Percentiles rank a stretch among this genome's conserved stretches.
These are phyloP conservation scores for Xylaria intraflava DNA, from an alignment of 495 filamentous ascomycete species.

Conservation along the genomic window DNA sequence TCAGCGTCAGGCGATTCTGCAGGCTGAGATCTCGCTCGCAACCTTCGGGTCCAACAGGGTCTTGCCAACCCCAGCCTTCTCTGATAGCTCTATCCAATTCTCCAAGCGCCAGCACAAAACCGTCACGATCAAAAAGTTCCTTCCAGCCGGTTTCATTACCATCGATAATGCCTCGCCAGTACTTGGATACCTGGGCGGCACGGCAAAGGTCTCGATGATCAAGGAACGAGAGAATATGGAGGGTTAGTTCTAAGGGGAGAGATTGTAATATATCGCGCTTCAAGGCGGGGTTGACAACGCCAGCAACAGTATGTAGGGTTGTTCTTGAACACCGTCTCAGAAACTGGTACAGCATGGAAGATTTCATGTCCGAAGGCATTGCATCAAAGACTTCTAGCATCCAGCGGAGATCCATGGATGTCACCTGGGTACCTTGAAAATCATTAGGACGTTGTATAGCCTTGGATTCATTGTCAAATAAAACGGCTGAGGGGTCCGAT, in stretches of 20 bases:
- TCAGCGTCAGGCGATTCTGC: conserved; percentile 40
- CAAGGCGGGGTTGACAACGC: conserved; percentile 90
- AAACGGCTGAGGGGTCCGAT: conserved; percentile 8
- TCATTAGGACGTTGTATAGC: conserved; percentile 13
- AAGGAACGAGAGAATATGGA: conserved; percentile 81
- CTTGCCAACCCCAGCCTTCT: conserved; percentile 99
- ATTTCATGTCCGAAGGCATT: conserved; percentile 81
- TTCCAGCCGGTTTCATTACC: conserved; percentile 95
- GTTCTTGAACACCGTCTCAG: conserved; percentile 82
- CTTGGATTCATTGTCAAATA: conserved; percentile 13
- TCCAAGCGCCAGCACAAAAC: conserved; percentile 67
- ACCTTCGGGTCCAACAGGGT: conserved; percentile 65
- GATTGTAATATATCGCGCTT: conserved; percentile 86
- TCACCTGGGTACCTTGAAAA: conserved; percentile 18
- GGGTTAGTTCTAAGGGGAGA: conserved; percentile 78
- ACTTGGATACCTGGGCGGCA: conserved; percentile 88
- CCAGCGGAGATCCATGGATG: conserved; percentile 64
- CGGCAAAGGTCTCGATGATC: conserved; percentile 83
- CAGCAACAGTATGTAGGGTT: conserved; percentile 84
- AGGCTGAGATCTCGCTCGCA: conserved; percentile 73
- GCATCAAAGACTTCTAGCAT: conserved; percentile 88
- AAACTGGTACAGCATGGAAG: conserved; percentile 93
- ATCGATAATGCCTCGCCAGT: conserved; percentile 85
- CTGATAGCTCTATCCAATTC: conserved; percentile 80
- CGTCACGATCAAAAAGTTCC: conserved; percentile 78